These are phyloP conservation scores for Penicillium sclerotiorum DNA, from an alignment of 2,329 filamentous ascomycete genomes.

Conservation along the genomic window DNA sequence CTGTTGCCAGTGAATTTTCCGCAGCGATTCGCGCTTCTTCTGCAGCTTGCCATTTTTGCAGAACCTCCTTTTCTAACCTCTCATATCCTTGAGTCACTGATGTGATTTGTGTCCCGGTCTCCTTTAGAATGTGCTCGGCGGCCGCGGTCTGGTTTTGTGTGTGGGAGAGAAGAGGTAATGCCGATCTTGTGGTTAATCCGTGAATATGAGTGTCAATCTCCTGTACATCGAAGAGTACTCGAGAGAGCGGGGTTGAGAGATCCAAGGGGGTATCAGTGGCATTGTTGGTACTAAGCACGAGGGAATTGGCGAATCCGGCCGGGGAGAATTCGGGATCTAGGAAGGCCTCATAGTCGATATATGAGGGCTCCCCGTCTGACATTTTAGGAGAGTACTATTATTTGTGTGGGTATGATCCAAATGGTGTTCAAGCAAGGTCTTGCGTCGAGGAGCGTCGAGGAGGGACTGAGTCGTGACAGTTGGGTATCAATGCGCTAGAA, in stretches of 20 bases:
- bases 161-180: slow-evolving; percentile 77
- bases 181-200: slow-evolving; percentile 79
- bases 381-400: slow-evolving; percentile 22
- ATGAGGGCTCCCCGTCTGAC: slow-evolving; percentile 62
- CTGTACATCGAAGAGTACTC: slow-evolving; percentile 93
- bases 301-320: slow-evolving; percentile 79
- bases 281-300: slow-evolving; percentile 91
- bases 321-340: slow-evolving; percentile 81
- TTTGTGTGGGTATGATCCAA: neutral
- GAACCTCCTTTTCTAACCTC: slow-evolving; percentile 82
- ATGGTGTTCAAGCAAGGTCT: too few species aligned
- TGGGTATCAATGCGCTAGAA: slow-evolving; percentile 8
- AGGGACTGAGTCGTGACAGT: neutral
- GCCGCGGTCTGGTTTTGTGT: slow-evolving; percentile 74
- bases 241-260: slow-evolving; percentile 88
- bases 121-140: slow-evolving; percentile 70
- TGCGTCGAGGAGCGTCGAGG: too few species aligned
- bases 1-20: slow-evolving; percentile 76
- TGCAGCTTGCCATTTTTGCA: slow-evolving; percentile 81
- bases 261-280: slow-evolving; percentile 86
- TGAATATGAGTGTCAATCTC: slow-evolving; percentile 97
- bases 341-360: slow-evolving; percentile 95
- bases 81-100: slow-evolving; percentile 82
- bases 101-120: slow-evolving; percentile 78
- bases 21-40: slow-evolving; percentile 79